Evolutionary conservation across 2,329 filamentous ascomycete species (phyloP).

Genomic region (Colletotrichum paranaense): DNA sequence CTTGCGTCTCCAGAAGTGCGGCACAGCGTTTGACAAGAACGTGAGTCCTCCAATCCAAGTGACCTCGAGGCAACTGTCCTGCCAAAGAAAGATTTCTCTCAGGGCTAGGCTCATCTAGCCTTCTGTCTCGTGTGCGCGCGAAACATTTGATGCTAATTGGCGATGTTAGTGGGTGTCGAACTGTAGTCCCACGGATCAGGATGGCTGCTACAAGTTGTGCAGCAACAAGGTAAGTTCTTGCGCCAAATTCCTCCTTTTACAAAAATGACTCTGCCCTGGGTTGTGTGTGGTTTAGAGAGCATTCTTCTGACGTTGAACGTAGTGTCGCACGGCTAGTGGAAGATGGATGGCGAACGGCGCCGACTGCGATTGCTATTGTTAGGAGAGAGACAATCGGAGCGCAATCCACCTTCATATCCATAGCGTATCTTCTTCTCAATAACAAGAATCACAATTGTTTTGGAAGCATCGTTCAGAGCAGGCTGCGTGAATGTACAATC

Average conservation of each 20-base stretch:
- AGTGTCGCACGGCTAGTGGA: not conserved
- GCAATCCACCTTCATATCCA: rapidly evolving
- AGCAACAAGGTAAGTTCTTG: not conserved
- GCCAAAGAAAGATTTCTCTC: rapidly evolving
- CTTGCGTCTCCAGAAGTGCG: not conserved
- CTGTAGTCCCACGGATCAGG: not conserved
- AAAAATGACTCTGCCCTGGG: too few species aligned
- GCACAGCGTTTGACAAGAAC: not conserved
- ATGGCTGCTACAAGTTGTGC: not conserved
- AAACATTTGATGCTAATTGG: not conserved
- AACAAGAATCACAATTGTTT: rapidly evolving
- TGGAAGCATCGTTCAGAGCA: not conserved
- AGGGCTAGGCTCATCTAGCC: rapidly evolving
- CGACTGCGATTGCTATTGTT: slow-evolving; percentile 7
- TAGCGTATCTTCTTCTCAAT: not conserved
- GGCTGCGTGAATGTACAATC: too few species aligned
- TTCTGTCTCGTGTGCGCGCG: not conserved
- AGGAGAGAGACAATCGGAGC: not conserved
- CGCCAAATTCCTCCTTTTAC: not conserved
- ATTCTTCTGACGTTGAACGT: not conserved
- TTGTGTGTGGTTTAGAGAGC: not conserved
- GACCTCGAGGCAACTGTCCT: not conserved
- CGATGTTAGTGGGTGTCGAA: not conserved
- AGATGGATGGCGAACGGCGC: not conserved
- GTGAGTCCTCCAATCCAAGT: not conserved